Evolutionary conservation across 2,329 filamentous ascomycete species (phyloP).

Genomic region (Paecilomyces variotii): DNA sequence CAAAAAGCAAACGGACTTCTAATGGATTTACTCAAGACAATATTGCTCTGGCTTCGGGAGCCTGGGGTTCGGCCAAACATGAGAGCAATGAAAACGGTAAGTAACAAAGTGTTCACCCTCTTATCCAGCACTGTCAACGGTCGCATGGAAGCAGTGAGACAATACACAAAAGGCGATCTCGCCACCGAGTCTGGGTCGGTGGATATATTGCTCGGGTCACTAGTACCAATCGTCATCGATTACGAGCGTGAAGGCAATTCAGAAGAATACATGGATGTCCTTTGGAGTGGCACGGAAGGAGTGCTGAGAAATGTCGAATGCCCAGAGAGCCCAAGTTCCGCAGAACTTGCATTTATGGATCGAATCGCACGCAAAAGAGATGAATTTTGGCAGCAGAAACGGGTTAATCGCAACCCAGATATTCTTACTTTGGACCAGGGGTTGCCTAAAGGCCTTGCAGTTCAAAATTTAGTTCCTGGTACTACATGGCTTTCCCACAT

Average conservation of each 20-base stretch:
- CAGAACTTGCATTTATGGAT: slow-evolving; percentile 7
- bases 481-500: slow-evolving; percentile 3
- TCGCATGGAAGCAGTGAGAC: background rate
- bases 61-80: background rate
- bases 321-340: background rate
- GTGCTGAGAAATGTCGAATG: background rate
- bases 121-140: background rate
- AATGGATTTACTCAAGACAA: background rate
- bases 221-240: slow-evolving; percentile 6
- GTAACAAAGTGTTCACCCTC: background rate
- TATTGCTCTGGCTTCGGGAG: background rate
- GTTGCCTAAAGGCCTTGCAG: slow-evolving; percentile 9
- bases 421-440: slow-evolving; percentile 1
- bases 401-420: slow-evolving; percentile 3
- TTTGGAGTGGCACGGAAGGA: slow-evolving; percentile 1
- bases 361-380: slow-evolving; percentile 7
- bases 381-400: slow-evolving; percentile 6
- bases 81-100: background rate
- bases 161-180: background rate
- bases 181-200: background rate
- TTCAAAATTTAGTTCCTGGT: slow-evolving; percentile 6
- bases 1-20: background rate
- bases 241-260: slow-evolving; percentile 5
- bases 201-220: slow-evolving; percentile 4
- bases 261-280: slow-evolving; percentile 3